phyloP scores from a whole-genome alignment of 139 green algal genomes.

The Chlorella vulgaris region DNA sequence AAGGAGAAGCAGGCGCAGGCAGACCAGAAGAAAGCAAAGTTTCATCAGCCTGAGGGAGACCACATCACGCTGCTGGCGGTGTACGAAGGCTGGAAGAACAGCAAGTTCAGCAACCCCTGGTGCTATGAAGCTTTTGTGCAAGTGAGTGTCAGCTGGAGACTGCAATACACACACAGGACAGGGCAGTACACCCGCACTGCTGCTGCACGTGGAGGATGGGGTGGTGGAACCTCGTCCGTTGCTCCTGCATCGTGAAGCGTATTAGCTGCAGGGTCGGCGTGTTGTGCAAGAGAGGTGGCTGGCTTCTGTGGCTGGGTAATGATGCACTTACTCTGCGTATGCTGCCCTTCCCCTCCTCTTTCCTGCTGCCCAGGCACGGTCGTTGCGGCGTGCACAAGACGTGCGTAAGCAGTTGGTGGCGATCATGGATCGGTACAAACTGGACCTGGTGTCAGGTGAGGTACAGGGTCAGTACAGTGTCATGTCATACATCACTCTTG shows the following conservation, averaged over 20 bases:
- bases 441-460: conserved; percentile 88
- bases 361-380: conserved; percentile 82
- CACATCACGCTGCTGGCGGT: conserved; percentile 96
- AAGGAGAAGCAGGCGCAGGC: conserved; percentile 88
- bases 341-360: too few species aligned
- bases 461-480: neutral
- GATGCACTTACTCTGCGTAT: too few species aligned
- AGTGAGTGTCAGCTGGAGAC: neutral
- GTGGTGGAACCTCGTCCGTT: too few species aligned
- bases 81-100: conserved; percentile 96
- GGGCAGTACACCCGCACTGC: too few species aligned
- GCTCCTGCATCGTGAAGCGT: too few species aligned
- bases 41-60: conserved; percentile 96
- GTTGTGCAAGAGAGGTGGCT: too few species aligned
- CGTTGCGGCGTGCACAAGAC: conserved; percentile 91
- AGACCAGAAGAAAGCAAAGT: conserved; percentile 95
- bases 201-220: neutral
- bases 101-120: conserved; percentile 93
- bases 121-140: conserved; percentile 97
- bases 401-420: conserved; percentile 95
- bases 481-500: neutral
- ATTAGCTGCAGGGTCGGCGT: too few species aligned
- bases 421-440: conserved; percentile 99
- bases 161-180: neutral
- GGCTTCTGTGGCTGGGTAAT: too few species aligned